Conservation (phyloP, 306 rosid species). For the Senna siamea region DNA sequence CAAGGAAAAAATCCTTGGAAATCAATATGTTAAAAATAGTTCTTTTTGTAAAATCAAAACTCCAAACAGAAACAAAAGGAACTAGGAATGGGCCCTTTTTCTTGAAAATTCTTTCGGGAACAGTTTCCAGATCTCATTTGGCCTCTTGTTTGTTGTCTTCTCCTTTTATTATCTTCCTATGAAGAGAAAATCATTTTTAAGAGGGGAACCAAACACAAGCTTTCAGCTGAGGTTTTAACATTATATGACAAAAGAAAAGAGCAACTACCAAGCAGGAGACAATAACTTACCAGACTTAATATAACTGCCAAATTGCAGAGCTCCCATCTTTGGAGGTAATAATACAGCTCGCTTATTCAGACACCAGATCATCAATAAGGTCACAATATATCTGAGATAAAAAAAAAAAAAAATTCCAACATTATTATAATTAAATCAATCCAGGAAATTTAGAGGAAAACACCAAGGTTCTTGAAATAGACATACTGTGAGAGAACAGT, state of each 20-base stretch:
- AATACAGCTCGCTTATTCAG: slow-evolving; percentile 73
- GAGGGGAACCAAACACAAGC: slow-evolving; percentile 14
- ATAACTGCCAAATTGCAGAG: slow-evolving; percentile 85
- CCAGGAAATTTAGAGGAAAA: slow-evolving; percentile 36
- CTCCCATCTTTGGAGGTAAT: slow-evolving; percentile 85
- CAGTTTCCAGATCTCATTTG: slow-evolving; percentile 19
- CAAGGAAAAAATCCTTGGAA: slow-evolving; percentile 15
- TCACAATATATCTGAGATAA: slow-evolving; percentile 72
- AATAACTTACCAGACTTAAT: slow-evolving; percentile 72
- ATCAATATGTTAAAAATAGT: slow-evolving; percentile 11
- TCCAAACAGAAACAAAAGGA: slow-evolving; percentile 3
- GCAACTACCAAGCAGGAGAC: slow-evolving; percentile 24
- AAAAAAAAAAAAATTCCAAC: slow-evolving; percentile 17
- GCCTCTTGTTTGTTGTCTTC: slow-evolving; percentile 27
- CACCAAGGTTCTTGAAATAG: slow-evolving; percentile 32
- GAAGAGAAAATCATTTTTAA: slow-evolving; percentile 22
- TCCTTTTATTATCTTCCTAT: slow-evolving; percentile 1
- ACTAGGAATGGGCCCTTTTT: slow-evolving; percentile 1
- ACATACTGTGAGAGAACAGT: slow-evolving; percentile 94
- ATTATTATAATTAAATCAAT: slow-evolving; percentile 29
- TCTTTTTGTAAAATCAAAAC: slow-evolving; percentile 11
- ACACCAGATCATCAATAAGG: slow-evolving; percentile 80
- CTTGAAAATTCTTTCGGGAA: neutral
- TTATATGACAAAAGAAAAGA: slow-evolving; percentile 10
- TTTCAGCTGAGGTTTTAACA: too few relatives aligned